A percentile compares a stretch with the other conserved stretches of the same genome.
Evolutionary conservation across 108 stramenopile species (phyloP).

Genomic region (Fistulifera pelliculosa): DNA sequence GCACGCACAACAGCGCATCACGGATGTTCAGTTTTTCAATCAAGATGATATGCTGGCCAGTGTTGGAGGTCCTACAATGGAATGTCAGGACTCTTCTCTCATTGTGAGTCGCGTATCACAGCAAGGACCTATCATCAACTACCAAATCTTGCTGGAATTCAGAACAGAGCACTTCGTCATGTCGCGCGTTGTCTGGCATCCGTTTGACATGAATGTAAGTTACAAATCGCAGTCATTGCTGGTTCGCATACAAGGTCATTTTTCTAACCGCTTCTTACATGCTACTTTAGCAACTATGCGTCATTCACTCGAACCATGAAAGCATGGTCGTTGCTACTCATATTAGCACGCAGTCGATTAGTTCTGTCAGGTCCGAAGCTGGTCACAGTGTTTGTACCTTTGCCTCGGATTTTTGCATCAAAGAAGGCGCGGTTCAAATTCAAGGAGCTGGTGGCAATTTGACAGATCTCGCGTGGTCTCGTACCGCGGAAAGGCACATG

Average conservation of each 20-base stretch:
- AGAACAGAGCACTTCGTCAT: conserved; percentile 10
- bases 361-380: neutral
- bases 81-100: conserved; percentile 21
- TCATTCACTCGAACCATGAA: conserved; percentile 33
- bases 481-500: conserved; percentile 38
- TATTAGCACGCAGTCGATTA: conserved; percentile 55
- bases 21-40: conserved; percentile 37
- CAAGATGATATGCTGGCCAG: conserved; percentile 34
- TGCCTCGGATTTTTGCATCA: conserved; percentile 13
- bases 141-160: conserved; percentile 55
- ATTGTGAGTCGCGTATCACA: conserved; percentile 34
- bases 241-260: too few species aligned
- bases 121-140: conserved; percentile 24
- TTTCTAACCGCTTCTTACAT: too few species aligned
- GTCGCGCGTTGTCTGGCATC: conserved; percentile 62
- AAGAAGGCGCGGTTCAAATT: conserved; percentile 42
- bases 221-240: too few species aligned
- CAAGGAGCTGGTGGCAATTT: conserved; percentile 15
- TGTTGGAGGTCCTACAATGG: conserved; percentile 22
- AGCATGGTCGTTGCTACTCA: conserved; percentile 41
- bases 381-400: conserved; percentile 31
- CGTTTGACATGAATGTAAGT: conserved; percentile 56
- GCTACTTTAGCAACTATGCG: conserved; percentile 31
- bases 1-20: conserved; percentile 27
- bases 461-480: conserved; percentile 60